phyloP scores from a whole-genome alignment of 2,329 filamentous ascomycete genomes.

The Colletotrichum sp. region DNA sequence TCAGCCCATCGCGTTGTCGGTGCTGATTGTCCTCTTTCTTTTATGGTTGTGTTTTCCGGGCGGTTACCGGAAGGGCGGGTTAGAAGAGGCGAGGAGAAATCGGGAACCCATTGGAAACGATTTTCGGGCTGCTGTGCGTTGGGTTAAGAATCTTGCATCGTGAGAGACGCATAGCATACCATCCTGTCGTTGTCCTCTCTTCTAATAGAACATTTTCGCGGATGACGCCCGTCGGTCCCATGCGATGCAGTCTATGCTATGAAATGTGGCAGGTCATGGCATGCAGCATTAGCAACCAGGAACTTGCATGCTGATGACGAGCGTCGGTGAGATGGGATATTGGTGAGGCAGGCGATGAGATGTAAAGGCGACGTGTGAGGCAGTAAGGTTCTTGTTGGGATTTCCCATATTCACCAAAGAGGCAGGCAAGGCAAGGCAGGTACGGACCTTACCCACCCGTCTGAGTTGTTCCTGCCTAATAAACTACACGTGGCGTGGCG shows the following conservation, averaged over 20 bases:
- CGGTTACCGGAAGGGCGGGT: neutral
- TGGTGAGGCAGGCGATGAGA: neutral
- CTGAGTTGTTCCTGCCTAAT: neutral
- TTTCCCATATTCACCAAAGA: neutral
- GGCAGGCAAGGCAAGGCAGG: neutral
- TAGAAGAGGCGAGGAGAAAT: neutral
- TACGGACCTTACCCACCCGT: neutral
- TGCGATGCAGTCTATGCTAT: neutral
- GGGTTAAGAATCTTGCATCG: neutral
- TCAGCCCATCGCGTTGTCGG: conserved; percentile 58
- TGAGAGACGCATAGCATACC: neutral
- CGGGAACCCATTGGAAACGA: neutral
- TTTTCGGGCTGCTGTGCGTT: neutral
- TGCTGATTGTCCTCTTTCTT: conserved; percentile 48
- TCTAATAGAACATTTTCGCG: neutral
- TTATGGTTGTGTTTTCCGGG: conserved; percentile 42
- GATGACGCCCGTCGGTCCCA: neutral
- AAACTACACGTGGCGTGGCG: neutral
- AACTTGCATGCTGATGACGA: neutral
- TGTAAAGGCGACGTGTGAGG: neutral
- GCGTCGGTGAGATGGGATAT: neutral
- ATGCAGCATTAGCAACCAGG: neutral
- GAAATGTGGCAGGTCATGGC: neutral
- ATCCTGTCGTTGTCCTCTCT: neutral
- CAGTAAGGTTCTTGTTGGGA: neutral